These are phyloP conservation scores for Glonium stellatum DNA, from an alignment of 495 filamentous ascomycete genomes.

Conservation along the genomic window DNA sequence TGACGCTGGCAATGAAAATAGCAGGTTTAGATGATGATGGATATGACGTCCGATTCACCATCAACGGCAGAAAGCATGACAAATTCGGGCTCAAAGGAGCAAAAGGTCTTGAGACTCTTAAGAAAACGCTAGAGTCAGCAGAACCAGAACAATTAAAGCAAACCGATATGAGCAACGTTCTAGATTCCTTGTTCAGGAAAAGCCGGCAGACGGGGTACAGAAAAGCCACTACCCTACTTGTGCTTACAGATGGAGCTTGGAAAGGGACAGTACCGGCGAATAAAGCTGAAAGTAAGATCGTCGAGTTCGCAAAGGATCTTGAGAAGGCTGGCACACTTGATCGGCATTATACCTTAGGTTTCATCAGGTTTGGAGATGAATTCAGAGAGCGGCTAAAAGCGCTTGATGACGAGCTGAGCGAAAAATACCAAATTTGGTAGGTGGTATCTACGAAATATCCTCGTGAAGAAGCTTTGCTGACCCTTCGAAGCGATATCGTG, in stretches of 20 bases:
- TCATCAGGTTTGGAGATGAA: constrained; percentile 34
- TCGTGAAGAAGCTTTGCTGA: not conserved
- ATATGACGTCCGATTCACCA: constrained; percentile 30
- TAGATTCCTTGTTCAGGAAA: constrained; percentile 9
- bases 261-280: constrained; percentile 17
- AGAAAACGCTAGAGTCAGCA: not conserved
- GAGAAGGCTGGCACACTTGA: constrained; percentile 6
- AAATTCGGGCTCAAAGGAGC: not conserved
- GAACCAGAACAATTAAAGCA: not conserved
- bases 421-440: constrained; percentile 13
- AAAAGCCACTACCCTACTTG: constrained; percentile 27
- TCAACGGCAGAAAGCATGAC: not conserved
- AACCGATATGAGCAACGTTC: constrained; percentile 9
- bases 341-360: constrained; percentile 32
- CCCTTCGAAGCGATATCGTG: constrained; percentile 32
- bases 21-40: constrained; percentile 31
- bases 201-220: not conserved
- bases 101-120: not conserved
- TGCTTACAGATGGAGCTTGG: constrained; percentile 36
- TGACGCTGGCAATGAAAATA: constrained; percentile 30
- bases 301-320: constrained; percentile 1
- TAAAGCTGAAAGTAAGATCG: constrained; percentile 10
- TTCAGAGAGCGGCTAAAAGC: constrained; percentile 26
- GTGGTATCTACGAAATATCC: not conserved
- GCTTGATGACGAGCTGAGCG: constrained; percentile 32